Percentiles rank a stretch among this genome's conserved stretches.
Evolutionary conservation across 2,329 filamentous ascomycete species (phyloP).

Genomic region (Scedosporium boydii): DNA sequence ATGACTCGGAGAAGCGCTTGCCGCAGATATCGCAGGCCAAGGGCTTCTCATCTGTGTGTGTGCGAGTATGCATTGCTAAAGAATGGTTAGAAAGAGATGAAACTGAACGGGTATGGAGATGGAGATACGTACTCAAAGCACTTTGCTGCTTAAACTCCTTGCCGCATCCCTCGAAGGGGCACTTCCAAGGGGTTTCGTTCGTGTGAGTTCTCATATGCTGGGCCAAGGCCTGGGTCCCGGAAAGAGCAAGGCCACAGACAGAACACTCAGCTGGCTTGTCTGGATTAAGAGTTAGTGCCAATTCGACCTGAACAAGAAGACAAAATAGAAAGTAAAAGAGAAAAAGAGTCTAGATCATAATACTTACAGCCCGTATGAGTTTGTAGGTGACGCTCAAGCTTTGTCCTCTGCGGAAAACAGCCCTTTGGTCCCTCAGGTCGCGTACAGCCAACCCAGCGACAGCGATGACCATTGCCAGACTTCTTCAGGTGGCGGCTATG

Average conservation of each 20-base stretch:
- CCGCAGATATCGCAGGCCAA: conserved; percentile 48
- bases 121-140: conserved; percentile 44
- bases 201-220: conserved; percentile 61
- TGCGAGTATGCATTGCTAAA: conserved; percentile 56
- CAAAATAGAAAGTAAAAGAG: not conserved
- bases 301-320: conserved; percentile 9
- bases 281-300: conserved; percentile 20
- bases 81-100: conserved; percentile 1
- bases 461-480: conserved; percentile 26
- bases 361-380: conserved; percentile 54
- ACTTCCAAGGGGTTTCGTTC: conserved; percentile 54
- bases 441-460: conserved; percentile 46
- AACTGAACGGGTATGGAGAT: not conserved
- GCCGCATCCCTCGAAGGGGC: conserved; percentile 36
- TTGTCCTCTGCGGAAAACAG: conserved; percentile 50
- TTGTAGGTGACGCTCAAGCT: conserved; percentile 56
- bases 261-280: conserved; percentile 51
- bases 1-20: conserved; percentile 54
- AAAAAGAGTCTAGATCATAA: conserved; percentile 8
- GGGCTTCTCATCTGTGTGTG: conserved; percentile 57
- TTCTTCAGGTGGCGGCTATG: conserved; percentile 22
- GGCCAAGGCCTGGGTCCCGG: conserved; percentile 57
- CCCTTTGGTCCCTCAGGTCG: conserved; percentile 16
- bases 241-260: conserved; percentile 48
- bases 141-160: conserved; percentile 59